Evolutionary conservation across 345 rosid species (phyloP), one percentile per base, ranked within the genome.

Genomic region (Kandelia obovata): DNA sequence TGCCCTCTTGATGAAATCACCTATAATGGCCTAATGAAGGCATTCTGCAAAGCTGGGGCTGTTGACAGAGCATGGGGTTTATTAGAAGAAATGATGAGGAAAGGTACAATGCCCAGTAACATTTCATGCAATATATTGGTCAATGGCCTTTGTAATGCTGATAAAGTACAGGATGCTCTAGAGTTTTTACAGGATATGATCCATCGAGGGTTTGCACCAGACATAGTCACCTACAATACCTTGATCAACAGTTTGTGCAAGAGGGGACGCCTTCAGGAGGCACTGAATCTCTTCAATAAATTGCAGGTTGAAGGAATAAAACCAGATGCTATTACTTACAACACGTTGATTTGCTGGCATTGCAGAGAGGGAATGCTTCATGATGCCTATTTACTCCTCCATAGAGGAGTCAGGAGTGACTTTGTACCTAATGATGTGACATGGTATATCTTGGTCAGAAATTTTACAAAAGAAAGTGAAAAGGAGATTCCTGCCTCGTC

Each of bases 211-310:
- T 70, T 87, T 58, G 81, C 83, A 6, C 97, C 96, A 16, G 97
- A 91, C 63, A 82, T 93, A 65, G 91, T 88, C 62, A 89, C 91
- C 46, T 91, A 85, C 76, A 93, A 93, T 71, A 91, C 84, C 78
- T 74, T 93, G 61, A 87, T 93, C 23, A 87, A 93, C 66, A 96
- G 98, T 71, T 70, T 91, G 16, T 91, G 98, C 74, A 86, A 79
- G 73, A 79, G 55, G 8, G 86, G 89, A 59, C 83, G 85, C 71
- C 72, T 82, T 6, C 68, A 28, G 56, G 91, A 91, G 78, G 98
- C 92, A 66, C 51, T 87, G 65, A 77, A 74, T 73, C 82, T 91
- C 75, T 89, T 89, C 64, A 79, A 81, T 16, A 86, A 82, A 76
- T 76, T 93, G 55, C 79, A 81, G 58, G 69, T 19, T 81, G 98